Conservation (phyloP, 495 filamentous ascomycete genomes). For the Tuber brumale region DNA sequence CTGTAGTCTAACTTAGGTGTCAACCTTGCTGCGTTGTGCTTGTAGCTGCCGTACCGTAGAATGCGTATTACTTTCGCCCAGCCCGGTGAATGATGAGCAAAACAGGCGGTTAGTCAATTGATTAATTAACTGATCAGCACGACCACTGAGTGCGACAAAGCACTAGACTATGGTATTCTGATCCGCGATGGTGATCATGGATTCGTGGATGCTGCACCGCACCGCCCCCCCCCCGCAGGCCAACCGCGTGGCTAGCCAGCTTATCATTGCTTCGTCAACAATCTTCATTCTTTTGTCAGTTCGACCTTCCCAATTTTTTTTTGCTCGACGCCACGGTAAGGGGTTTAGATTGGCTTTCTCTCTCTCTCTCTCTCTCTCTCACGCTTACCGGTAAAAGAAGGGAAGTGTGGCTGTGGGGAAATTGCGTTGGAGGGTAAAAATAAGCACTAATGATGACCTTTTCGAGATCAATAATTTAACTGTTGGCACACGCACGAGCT, state of each 20-base stretch:
- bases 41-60: neutral
- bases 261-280: neutral
- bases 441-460: no score
- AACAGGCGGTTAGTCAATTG: neutral
- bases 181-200: neutral
- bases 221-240: neutral
- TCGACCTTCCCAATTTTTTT: neutral
- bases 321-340: neutral
- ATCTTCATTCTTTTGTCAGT: neutral
- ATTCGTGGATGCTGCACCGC: neutral
- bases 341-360: neutral
- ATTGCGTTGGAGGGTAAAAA: neutral
- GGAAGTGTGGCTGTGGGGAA: neutral
- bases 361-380: no score
- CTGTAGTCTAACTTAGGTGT: neutral
- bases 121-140: neutral
- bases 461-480: no score
- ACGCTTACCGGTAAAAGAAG: neutral
- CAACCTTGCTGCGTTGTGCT: neutral
- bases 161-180: neutral
- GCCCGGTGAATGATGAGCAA: neutral
- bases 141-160: neutral
- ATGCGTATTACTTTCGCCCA: neutral
- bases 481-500: no score
- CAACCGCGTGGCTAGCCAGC: neutral